phyloP scores from a whole-genome alignment of 1,284 basidiomycete genomes.

The Fomitopsis betulina region DNA sequence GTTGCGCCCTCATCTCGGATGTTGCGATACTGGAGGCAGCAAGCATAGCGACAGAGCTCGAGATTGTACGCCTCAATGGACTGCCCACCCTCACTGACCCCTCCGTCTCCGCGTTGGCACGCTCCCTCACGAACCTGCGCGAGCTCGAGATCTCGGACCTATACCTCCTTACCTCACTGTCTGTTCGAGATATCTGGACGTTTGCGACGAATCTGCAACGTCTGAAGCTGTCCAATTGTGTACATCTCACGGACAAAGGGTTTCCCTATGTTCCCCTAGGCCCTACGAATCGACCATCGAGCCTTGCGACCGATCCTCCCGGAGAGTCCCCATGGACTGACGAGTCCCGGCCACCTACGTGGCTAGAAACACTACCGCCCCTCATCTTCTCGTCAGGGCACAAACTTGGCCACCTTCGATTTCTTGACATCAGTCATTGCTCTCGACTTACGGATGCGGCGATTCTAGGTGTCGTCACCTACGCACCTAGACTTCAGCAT shows the following conservation, averaged over 20 bases:
- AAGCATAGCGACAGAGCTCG: conserved; percentile 59
- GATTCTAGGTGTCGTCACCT: conserved; percentile 73
- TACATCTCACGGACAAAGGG: conserved; percentile 68
- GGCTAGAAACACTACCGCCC: conserved; percentile 55
- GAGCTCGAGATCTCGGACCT: conserved; percentile 82
- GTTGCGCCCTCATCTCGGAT: conserved; percentile 76
- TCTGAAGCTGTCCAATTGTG: conserved; percentile 69
- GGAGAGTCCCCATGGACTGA: background rate
- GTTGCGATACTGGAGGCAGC: conserved; percentile 70
- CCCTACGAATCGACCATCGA: background rate
- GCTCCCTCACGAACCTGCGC: conserved; percentile 71
- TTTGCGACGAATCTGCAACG: conserved; percentile 74
- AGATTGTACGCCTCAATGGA: conserved; percentile 71
- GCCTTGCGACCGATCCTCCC: background rate
- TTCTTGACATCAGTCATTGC: conserved; percentile 78
- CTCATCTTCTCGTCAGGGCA: conserved; percentile 46
- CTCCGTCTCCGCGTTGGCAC: conserved; percentile 70
- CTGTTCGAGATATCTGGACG: conserved; percentile 81
- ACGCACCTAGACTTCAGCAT: conserved; percentile 78
- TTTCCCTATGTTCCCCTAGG: conserved; percentile 49
- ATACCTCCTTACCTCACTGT: conserved; percentile 65
- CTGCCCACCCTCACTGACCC: conserved; percentile 70
- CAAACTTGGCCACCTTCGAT: conserved; percentile 66
- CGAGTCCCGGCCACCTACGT: conserved; percentile 42
- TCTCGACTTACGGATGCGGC: conserved; percentile 71